A percentile compares a stretch with the other conserved stretches of the same genome.
phyloP scores from a whole-genome alignment of 306 rosid genomes.

The Alnus rubra region DNA sequence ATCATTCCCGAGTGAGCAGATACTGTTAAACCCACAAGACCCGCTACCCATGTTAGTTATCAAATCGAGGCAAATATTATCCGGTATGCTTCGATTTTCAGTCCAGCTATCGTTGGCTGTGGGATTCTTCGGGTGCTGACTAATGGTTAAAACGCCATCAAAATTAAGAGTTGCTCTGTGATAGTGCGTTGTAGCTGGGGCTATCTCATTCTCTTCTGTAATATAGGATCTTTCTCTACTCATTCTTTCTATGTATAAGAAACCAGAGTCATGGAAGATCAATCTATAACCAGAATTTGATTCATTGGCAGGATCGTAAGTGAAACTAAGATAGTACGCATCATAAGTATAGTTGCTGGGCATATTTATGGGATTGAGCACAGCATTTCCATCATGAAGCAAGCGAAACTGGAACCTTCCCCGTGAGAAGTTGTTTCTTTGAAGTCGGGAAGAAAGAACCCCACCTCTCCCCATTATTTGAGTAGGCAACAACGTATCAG shows the following conservation, averaged over 20 bases:
- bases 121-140: slow-evolving; percentile 32
- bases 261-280: slow-evolving; percentile 42
- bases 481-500: slow-evolving; percentile 51
- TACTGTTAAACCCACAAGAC: not conserved
- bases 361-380: slow-evolving; percentile 33
- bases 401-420: slow-evolving; percentile 38
- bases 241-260: slow-evolving; percentile 16
- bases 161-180: slow-evolving; percentile 58
- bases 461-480: slow-evolving; percentile 31
- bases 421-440: slow-evolving; percentile 23
- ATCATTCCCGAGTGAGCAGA: not conserved
- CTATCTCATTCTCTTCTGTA: too few relatives aligned
- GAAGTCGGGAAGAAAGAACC: slow-evolving; percentile 36
- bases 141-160: slow-evolving; percentile 58
- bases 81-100: too few relatives aligned
- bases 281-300: slow-evolving; percentile 15
- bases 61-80: too few relatives aligned
- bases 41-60: not conserved
- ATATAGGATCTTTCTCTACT: slow-evolving; percentile 2
- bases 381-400: not conserved
- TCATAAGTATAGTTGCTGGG: slow-evolving; percentile 28
- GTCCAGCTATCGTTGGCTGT: rapidly evolving
- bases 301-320: too few relatives aligned
- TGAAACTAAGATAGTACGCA: slow-evolving; percentile 21
- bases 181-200: slow-evolving; percentile 14